Evolutionary conservation across 1,139 yeast species (phyloP).

Genomic region (Geotrichum fermentans): DNA sequence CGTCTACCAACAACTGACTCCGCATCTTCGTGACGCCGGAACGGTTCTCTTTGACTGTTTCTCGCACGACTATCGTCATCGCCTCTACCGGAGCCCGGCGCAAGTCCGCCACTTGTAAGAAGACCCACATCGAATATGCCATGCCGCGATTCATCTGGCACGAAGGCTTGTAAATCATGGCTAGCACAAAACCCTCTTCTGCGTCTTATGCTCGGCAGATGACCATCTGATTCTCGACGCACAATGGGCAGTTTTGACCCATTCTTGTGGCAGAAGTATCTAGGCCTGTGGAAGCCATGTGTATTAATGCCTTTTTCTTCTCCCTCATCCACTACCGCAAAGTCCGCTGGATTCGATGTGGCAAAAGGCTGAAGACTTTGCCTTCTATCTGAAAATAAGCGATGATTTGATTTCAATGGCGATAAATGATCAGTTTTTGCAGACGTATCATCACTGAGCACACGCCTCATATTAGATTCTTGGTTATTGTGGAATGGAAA

Average conservation of each 20-base stretch:
- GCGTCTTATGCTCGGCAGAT: neutral
- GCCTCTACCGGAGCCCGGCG: conserved; percentile 30
- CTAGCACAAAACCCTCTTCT: neutral
- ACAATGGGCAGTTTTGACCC: neutral
- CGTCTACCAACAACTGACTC: neutral
- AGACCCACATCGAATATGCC: conserved; percentile 30
- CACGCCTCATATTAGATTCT: neutral
- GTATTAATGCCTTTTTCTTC: too few species aligned
- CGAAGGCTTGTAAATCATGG: neutral
- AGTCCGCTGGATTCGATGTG: too few species aligned
- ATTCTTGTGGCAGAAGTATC: too few species aligned
- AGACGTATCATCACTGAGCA: neutral
- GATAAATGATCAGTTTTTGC: neutral
- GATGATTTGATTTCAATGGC: neutral
- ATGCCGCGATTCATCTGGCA: neutral
- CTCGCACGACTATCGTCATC: conserved; percentile 7
- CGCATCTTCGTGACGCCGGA: neutral
- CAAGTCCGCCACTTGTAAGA: conserved; percentile 32
- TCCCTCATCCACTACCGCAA: too few species aligned
- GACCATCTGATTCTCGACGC: neutral
- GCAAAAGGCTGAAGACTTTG: neutral
- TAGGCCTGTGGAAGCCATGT: too few species aligned
- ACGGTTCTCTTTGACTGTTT: neutral
- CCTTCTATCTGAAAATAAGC: neutral
- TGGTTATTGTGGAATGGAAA: neutral